These are phyloP conservation scores for Collybiopsis confluens DNA, from an alignment of 768 basidiomycete species.

Conservation along the genomic window DNA sequence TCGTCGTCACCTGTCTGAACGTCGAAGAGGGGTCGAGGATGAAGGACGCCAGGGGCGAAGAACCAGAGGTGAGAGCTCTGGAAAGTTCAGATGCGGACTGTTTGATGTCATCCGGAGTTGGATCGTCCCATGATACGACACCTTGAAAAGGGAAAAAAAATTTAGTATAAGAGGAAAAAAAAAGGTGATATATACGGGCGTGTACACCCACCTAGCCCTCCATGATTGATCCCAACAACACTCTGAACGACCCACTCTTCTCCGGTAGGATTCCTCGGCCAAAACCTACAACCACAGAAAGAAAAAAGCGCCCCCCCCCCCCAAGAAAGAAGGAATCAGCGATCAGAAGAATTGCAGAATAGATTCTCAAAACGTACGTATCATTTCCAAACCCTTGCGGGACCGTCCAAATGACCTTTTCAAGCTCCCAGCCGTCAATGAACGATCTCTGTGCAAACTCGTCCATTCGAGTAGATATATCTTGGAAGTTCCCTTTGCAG, in stretches of 20 bases:
- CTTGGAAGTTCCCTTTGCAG: conserved; percentile 67
- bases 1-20: conserved; percentile 34
- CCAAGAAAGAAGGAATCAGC: neutral
- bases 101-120: conserved; percentile 50
- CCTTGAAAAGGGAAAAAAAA: conserved; percentile 17
- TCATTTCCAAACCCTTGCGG: conserved; percentile 72
- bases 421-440: conserved; percentile 63
- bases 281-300: neutral
- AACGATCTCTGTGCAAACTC: conserved; percentile 57
- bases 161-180: neutral
- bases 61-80: conserved; percentile 27
- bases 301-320: neutral
- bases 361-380: conserved; percentile 35
- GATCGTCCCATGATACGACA: conserved; percentile 53
- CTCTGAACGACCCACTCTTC: conserved; percentile 65
- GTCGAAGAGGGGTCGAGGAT: conserved; percentile 38
- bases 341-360: no score
- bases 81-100: conserved; percentile 46
- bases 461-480: conserved; percentile 65
- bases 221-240: conserved; percentile 67
- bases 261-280: conserved; percentile 53
- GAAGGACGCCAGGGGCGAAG: conserved; percentile 37
- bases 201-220: conserved; percentile 44
- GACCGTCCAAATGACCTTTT: conserved; percentile 73
- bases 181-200: neutral